Base-by-base conservation (phyloP, 2,329 filamentous ascomycete species). In the Ramularia endophylla region DNA sequence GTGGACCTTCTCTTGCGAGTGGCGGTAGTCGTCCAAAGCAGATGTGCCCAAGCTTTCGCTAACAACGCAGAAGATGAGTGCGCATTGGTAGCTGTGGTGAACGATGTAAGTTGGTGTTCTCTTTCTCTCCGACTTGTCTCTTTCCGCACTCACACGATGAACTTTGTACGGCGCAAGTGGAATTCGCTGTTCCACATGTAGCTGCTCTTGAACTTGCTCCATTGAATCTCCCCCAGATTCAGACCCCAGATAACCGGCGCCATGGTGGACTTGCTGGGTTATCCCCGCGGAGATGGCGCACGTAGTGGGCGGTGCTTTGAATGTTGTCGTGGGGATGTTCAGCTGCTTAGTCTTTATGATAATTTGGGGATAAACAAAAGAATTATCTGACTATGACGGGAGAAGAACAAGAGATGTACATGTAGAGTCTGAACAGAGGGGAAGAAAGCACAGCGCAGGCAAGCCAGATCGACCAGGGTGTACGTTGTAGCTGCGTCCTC, bases 21-120 rank as follows among this genome's bases (percentile, higher is more conserved):
- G 68, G 35, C 75, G 62, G 51, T 78, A 78, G 56, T 75, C 73
- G 44, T 71, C 73, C 16, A 79, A 55, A 3, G 70, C 72, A 3
- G 72, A 72, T 1, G 75, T 79, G 3, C 74, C 75, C 4, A 78
- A 60, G 3, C 72, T 74, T 52, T 78, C 75, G 2, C 73, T 76
- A 18, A 73, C 67, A 11, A 78, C 73, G 48, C 72, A 75, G 46
- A 72, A 65, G 36, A 79, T 75, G 72, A 78, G 73, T 46, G 75
- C 75, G 41, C 71, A 62, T 55, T 79, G 76, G 53, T 80, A 80
- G 41, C 22, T 25, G 6, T 25, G 6, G 22, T 6, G 11, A 25
- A 6, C 11, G 6, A 6, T 25, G 11, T 6, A 6, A 25, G 6
- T 25, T 25, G 6, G 22, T 25, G 22, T 6, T 25, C 22, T 25